Percentiles rank a stretch among this genome's conserved stretches.
Conservation (phyloP, 208 protist genomes). For the Borovskyia barvae region DNA sequence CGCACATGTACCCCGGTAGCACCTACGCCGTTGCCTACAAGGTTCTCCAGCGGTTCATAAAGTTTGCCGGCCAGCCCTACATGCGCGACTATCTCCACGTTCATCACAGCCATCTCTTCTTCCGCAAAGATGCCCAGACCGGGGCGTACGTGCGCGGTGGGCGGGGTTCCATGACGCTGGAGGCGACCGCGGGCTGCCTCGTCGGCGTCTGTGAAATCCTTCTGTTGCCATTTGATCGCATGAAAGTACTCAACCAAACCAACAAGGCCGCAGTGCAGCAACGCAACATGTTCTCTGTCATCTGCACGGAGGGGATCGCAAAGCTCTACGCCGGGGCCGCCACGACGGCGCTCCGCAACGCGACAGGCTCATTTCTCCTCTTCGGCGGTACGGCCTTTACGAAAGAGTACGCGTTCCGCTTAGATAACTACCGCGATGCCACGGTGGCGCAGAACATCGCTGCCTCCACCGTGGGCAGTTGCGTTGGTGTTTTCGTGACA, state of each 20-base stretch:
- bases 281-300: slow-evolving; percentile 29
- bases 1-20: slow-evolving; percentile 75
- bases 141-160: slow-evolving; percentile 21
- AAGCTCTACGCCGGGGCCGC: slow-evolving; percentile 56
- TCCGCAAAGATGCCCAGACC: slow-evolving; percentile 10
- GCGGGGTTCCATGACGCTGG: slow-evolving; percentile 39
- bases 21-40: slow-evolving; percentile 74
- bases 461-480: slow-evolving; percentile 59
- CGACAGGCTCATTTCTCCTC: slow-evolving; percentile 57
- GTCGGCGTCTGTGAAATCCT: slow-evolving; percentile 62
- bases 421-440: slow-evolving; percentile 60
- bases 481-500: slow-evolving; percentile 54
- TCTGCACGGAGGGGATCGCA: slow-evolving; percentile 32
- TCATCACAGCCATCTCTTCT: slow-evolving; percentile 38
- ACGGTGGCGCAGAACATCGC: slow-evolving; percentile 71
- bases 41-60: slow-evolving; percentile 71
- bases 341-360: slow-evolving; percentile 65
- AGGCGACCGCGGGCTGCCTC: slow-evolving; percentile 51
- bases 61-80: slow-evolving; percentile 81
- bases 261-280: slow-evolving; percentile 47
- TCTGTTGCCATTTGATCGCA: slow-evolving; percentile 75
- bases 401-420: slow-evolving; percentile 63
- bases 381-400: slow-evolving; percentile 73
- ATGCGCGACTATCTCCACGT: slow-evolving; percentile 58
- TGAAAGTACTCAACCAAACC: slow-evolving; percentile 81